A percentile compares a stretch with the other conserved stretches of the same genome.
phyloP scores from a whole-genome alignment of 352 stramenopile genomes.

The Phytophthora pini region DNA sequence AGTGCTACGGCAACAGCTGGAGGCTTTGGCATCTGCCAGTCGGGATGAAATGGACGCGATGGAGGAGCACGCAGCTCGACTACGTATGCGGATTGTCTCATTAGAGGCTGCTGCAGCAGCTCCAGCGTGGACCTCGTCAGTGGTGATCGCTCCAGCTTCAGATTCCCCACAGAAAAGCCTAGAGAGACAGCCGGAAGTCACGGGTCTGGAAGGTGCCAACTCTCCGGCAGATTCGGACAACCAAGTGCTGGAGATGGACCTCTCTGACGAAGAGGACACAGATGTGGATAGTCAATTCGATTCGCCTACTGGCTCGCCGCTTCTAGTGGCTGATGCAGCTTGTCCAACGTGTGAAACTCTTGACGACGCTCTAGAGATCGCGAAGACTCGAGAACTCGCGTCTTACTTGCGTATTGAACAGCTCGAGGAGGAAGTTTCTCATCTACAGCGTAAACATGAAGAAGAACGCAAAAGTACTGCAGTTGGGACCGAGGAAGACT shows the following conservation, averaged over 20 bases:
- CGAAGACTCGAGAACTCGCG: constrained; percentile 33
- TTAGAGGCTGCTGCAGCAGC: constrained; percentile 44
- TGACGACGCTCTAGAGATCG: constrained; percentile 40
- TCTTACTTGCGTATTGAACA: constrained; percentile 45
- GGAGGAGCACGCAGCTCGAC: constrained; percentile 38
- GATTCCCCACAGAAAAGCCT: constrained; percentile 16
- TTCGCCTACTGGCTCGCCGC: constrained; percentile 24
- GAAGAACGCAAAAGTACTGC: constrained; percentile 8
- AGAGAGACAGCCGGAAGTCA: constrained; percentile 36
- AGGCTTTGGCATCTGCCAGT: constrained; percentile 39
- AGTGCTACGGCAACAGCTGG: constrained; percentile 43
- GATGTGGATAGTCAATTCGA: constrained; percentile 29
- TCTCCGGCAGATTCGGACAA: constrained; percentile 28
- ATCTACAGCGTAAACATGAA: constrained; percentile 19
- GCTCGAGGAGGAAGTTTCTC: constrained; percentile 34
- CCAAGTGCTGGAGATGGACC: constrained; percentile 33
- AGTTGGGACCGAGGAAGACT: constrained; percentile 4
- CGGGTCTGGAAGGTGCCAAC: constrained; percentile 38
- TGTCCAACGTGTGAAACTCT: constrained; percentile 40
- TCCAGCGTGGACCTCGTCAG: constrained; percentile 23
- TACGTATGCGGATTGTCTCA: constrained; percentile 47
- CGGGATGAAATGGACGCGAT: constrained; percentile 46
- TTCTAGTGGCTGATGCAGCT: constrained; percentile 26
- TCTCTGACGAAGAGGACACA: constrained; percentile 38
- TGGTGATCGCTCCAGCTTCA: constrained; percentile 28